A percentile compares a stretch with the other conserved stretches of the same genome.
phyloP scores from a whole-genome alignment of 345 rosid genomes.

The Linum trigynum region DNA sequence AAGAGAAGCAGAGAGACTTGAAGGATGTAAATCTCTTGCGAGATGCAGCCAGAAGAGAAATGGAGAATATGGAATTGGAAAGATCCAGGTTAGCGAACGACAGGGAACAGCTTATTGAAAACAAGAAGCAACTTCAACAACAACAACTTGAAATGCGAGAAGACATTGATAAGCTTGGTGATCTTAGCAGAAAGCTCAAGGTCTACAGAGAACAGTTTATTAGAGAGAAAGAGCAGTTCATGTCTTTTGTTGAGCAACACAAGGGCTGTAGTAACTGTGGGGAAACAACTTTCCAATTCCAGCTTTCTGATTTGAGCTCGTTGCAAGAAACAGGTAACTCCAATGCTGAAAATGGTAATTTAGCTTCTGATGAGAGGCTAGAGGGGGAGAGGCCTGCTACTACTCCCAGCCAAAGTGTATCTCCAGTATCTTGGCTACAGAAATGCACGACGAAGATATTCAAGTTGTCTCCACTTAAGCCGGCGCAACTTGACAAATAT shows the following conservation, averaged over 20 bases:
- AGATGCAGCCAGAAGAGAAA: slow-evolving; percentile 75
- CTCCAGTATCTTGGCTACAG: slow-evolving; percentile 69
- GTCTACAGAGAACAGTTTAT: slow-evolving; percentile 67
- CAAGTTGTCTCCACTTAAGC: slow-evolving; percentile 61
- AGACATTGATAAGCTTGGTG: slow-evolving; percentile 78
- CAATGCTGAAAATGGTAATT: slow-evolving; percentile 17
- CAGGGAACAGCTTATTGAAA: slow-evolving; percentile 47
- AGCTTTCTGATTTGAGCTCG: slow-evolving; percentile 52
- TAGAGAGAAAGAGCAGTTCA: slow-evolving; percentile 70
- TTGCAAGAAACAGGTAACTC: slow-evolving; percentile 27
- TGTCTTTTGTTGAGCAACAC: slow-evolving; percentile 59
- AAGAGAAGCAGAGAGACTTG: slow-evolving; percentile 69
- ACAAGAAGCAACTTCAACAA: slow-evolving; percentile 65
- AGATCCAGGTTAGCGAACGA: slow-evolving; percentile 56
- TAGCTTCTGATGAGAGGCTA: slow-evolving; percentile 15
- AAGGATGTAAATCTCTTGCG: slow-evolving; percentile 61
- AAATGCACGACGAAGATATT: slow-evolving; percentile 79
- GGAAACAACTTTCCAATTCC: slow-evolving; percentile 54
- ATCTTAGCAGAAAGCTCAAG: slow-evolving; percentile 67
- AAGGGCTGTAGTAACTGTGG: slow-evolving; percentile 63
- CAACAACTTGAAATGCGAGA: slow-evolving; percentile 69
- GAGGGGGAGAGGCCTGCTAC: slow-evolving; percentile 32
- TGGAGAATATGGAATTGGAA: slow-evolving; percentile 67
- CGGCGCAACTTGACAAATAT: slow-evolving; percentile 22
- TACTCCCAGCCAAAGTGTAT: slow-evolving; percentile 20